Conservation (phyloP, 805 yeast genomes). For the Teunomyces funiuensis region DNA sequence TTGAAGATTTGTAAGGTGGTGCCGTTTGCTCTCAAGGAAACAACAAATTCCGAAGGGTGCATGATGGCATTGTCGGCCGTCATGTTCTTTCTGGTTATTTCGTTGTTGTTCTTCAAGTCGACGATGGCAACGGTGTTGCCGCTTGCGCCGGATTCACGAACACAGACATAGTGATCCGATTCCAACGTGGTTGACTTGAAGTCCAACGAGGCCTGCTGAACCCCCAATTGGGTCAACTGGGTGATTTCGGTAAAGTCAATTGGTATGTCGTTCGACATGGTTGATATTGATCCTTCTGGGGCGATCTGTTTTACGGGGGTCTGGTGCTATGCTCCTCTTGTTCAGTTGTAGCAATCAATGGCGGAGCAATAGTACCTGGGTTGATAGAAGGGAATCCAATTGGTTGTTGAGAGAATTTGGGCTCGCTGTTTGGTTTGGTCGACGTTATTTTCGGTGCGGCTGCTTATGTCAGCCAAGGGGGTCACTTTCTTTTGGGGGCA, state of each 20-base stretch:
- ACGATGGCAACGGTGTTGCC: constrained; percentile 94
- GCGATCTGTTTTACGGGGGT: neutral
- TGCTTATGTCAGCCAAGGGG: constrained; percentile 3
- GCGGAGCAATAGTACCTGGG: constrained; percentile 1
- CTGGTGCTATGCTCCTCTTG: constrained; percentile 3
- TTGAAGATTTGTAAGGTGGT: constrained; percentile 94
- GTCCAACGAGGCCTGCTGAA: constrained; percentile 80
- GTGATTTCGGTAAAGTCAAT: constrained; percentile 95
- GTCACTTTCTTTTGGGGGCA: neutral
- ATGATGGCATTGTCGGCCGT: constrained; percentile 96
- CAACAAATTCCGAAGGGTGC: constrained; percentile 88
- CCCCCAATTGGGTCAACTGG: constrained; percentile 83
- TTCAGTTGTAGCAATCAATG: neutral
- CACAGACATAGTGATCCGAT: constrained; percentile 86
- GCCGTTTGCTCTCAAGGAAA: constrained; percentile 93
- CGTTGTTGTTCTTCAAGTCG: constrained; percentile 75
- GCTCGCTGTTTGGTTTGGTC: constrained; percentile 7
- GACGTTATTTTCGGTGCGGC: constrained; percentile 1
- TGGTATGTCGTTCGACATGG: constrained; percentile 63
- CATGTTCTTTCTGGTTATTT: constrained; percentile 87
- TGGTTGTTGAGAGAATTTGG: neutral
- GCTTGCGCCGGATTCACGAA: constrained; percentile 59
- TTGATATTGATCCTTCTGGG: constrained; percentile 3
- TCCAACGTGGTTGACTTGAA: constrained; percentile 94
- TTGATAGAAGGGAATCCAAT: constrained; percentile 6